Base-by-base conservation (phyloP, 352 stramenopile species). In the Peronospora farinosa region DNA sequence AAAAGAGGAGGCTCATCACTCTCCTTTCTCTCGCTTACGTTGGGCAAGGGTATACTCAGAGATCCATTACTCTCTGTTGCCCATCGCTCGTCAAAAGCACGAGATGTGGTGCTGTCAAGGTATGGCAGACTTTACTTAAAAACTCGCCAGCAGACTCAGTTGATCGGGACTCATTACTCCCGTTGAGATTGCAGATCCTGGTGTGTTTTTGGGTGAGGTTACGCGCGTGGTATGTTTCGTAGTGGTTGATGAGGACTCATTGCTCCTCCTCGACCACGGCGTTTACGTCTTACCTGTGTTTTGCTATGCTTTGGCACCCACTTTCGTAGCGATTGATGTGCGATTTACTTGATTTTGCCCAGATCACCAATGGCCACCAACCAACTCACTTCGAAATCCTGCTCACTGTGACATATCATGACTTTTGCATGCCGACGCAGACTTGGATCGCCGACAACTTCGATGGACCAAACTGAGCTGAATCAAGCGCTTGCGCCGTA, bases 111-210 rank as follows among this genome's bases (percentile, higher is more conserved):
- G 33, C 51, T 51, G 37, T 46, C n/a, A 40, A 50, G 44, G 28
- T 13, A 30, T 19, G 27, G 46, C 40, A 61, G 48, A 19, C 37
- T 28, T 59, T 47, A 17, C 31, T 42, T 15, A 43, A 28, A 45
- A 15, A 46, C 17, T 7, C 44, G 15, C 40, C 45, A 54, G 51
- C 51, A 56, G 9, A 10, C 38, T 59, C 57, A 52, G 42, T 57
- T 38, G 45, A 57, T 66, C 49, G 62, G 42, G 62, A 53, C 57
- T 67, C 62, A 70, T 70, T 64, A 64, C 62, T 53, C 57, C 39
- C 53, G 57, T 54, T 64, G 40, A 58, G 16, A 23, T 48, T 57
- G 48, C 37, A 55, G 48, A 48, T 58, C 12, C 37, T 64, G 46
- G 28, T 13, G 41, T 48, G 35, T 35, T 63, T 35, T 54, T 51